Conservation (phyloP, 768 basidiomycete genomes). For the Tulasnella sp. region DNA sequence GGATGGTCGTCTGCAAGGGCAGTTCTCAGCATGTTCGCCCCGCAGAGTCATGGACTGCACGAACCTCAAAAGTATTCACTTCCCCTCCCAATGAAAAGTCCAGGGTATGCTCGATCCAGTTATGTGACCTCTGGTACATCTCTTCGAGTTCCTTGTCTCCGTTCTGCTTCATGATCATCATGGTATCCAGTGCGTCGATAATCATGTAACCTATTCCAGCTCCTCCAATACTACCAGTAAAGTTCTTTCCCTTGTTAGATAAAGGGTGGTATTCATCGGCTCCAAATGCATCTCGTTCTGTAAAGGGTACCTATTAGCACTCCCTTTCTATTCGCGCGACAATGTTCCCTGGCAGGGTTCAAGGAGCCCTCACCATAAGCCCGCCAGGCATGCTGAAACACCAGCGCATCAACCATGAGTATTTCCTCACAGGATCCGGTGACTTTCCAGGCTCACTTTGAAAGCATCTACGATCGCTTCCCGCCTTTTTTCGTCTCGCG, state of each 20-base stretch:
- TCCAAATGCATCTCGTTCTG: slow-evolving; percentile 86
- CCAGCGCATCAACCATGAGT: slow-evolving; percentile 14
- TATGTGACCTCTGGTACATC: slow-evolving; percentile 67
- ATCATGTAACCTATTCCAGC: slow-evolving; percentile 88
- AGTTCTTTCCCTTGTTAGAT: slow-evolving; percentile 61
- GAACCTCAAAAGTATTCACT: slow-evolving; percentile 87
- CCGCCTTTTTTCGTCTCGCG: slow-evolving; percentile 48
- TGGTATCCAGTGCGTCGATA: slow-evolving; percentile 77
- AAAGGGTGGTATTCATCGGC: slow-evolving; percentile 90
- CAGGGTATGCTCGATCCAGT: slow-evolving; percentile 66
- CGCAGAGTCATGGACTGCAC: slow-evolving; percentile 24
- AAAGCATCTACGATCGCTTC: slow-evolving; percentile 73
- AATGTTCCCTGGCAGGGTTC: neutral
- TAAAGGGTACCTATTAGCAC: slow-evolving; percentile 21
- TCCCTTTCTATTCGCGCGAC: neutral
- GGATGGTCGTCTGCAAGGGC: slow-evolving; percentile 69
- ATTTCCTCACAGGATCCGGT: slow-evolving; percentile 1
- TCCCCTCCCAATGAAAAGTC: slow-evolving; percentile 67
- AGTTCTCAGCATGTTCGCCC: neutral
- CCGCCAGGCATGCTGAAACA: slow-evolving; percentile 66
- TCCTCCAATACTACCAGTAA: slow-evolving; percentile 43
- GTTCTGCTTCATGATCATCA: slow-evolving; percentile 60
- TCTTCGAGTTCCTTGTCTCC: slow-evolving; percentile 46
- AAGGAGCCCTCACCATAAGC: slow-evolving; percentile 58
- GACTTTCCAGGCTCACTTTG: slow-evolving; percentile 45